Evolutionary conservation across 768 basidiomycete species (phyloP), one percentile per base, ranked within the genome.

Genomic region (Amylocystis lapponica): DNA sequence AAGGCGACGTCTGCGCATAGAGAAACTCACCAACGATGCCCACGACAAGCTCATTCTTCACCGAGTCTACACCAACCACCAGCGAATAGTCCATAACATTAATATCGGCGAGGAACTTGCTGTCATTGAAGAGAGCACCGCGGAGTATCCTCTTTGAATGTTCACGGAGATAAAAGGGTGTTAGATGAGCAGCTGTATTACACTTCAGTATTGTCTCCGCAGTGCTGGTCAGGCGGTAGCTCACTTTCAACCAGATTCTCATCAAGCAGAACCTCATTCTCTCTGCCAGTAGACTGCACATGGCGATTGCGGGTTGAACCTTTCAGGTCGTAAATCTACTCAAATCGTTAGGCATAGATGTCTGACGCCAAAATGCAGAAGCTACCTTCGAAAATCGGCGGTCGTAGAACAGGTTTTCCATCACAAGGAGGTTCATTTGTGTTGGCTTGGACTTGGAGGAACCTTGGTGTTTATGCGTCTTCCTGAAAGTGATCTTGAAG

Each of bases 81-180:
- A 99, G 66, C 2, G 93, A 96, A 62, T 99, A 99, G 64, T 99
- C 96, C 87, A 93, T 94, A 39, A 97, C 90, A 58, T 96, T 94
- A 43, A 94, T 82, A 49, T 92, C 88, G 12, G n/a, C 85, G 37
- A 99, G 65, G 65, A 98, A 99, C 51, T 87, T 91, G 66, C 86
- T 95, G 62, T 99, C 96, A 52, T 95, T 98, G 67, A 78, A 91
- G 22, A 99, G 66, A 10, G 96, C 89, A 14, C 90, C 85, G 17
- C 89, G 78, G 9, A 99, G 65, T 46, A 97, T 92, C 10, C 89
- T 81, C 63, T 97, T 98, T 0, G 90, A 89, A 55, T 97, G 91
- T 62, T 98, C 95, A n/a, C 91, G 85, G 14, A 99, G 71, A 61
- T 94, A 97, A 57, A 98, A 86, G 3, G 96, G 96, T 27, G 81